phyloP scores from a whole-genome alignment of 805 yeast genomes.

The Clavispora santaluciae region DNA sequence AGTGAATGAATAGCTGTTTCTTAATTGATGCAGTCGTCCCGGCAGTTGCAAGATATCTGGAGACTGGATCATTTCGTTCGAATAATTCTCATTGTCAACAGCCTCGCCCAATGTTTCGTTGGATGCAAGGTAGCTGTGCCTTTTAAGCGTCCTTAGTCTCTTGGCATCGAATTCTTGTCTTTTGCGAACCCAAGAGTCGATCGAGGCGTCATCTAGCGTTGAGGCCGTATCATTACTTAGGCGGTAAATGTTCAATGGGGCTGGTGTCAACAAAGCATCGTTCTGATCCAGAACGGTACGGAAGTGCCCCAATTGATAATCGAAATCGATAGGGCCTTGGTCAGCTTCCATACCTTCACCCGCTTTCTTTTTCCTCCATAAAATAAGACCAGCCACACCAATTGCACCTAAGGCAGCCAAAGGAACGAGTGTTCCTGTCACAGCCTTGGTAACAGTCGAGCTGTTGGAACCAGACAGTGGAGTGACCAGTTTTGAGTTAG shows the following conservation, averaged over 20 bases:
- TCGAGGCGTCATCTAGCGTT: constrained; percentile 43
- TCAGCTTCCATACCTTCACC: constrained; percentile 8
- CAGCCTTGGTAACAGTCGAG: constrained; percentile 19
- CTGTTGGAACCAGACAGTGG: constrained; percentile 11
- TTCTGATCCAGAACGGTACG: constrained; percentile 14
- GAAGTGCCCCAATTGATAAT: constrained; percentile 15
- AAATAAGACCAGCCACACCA: constrained; percentile 2
- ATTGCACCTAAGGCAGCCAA: constrained; percentile 18
- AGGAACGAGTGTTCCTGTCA: constrained; percentile 37
- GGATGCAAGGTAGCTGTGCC: constrained; percentile 27
- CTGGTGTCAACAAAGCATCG: constrained; percentile 6
- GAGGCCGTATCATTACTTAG: constrained; percentile 27
- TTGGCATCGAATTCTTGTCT: constrained; percentile 41
- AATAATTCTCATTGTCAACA: not conserved
- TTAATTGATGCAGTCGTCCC: constrained; percentile 15
- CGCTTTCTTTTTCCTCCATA: constrained; percentile 7
- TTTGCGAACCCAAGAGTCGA: constrained; percentile 50
- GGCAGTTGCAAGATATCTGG: not conserved
- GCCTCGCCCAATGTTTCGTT: constrained; percentile 20
- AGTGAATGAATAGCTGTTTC: constrained; percentile 21
- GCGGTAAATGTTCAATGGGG: constrained; percentile 11
- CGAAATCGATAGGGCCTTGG: not conserved
- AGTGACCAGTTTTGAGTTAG: constrained; percentile 16
- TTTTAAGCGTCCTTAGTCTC: constrained; percentile 11
- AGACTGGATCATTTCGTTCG: not conserved